Conservation (phyloP, 306 rosid species). For the Citrullus amarus region DNA sequence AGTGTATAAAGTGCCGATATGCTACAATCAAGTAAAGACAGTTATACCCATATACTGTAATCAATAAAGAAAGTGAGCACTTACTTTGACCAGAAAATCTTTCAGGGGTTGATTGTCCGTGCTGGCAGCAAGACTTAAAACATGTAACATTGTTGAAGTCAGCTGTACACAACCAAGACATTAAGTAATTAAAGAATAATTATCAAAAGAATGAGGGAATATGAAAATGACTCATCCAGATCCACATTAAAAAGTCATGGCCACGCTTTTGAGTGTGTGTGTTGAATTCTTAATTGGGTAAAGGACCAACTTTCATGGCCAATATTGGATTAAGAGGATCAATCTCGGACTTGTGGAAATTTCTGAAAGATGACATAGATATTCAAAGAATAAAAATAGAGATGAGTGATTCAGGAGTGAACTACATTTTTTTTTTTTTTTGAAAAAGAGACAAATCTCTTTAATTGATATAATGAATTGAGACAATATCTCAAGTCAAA, state of each 20-base stretch:
- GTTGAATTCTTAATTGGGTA: not conserved
- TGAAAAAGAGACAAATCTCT: too few species aligned
- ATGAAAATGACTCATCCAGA: not conserved
- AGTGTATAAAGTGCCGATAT: not conserved
- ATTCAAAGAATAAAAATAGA: not conserved
- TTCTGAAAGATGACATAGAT: not conserved
- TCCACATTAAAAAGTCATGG: not conserved
- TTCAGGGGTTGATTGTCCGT: slow-evolving; percentile 44
- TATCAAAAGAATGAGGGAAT: not conserved
- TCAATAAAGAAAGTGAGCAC: slow-evolving; percentile 5
- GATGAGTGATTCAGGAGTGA: not conserved
- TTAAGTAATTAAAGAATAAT: not conserved
- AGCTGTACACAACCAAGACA: slow-evolving; percentile 33
- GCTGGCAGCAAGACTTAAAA: slow-evolving; percentile 55
- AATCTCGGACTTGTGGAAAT: not conserved
- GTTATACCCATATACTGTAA: not conserved
- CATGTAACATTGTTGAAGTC: slow-evolving; percentile 74
- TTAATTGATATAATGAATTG: too few species aligned
- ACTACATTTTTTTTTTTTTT: not conserved
- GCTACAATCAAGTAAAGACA: not conserved
- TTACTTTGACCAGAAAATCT: slow-evolving; percentile 72
- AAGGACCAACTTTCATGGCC: not conserved
- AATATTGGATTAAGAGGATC: not conserved
- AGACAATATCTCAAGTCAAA: too few species aligned
- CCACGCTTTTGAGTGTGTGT: not conserved